A percentile compares a stretch with the other conserved stretches of the same genome.
These are phyloP conservation scores for Chlorella sp. DNA, from an alignment of 139 green algal genomes.

Conservation along the genomic window DNA sequence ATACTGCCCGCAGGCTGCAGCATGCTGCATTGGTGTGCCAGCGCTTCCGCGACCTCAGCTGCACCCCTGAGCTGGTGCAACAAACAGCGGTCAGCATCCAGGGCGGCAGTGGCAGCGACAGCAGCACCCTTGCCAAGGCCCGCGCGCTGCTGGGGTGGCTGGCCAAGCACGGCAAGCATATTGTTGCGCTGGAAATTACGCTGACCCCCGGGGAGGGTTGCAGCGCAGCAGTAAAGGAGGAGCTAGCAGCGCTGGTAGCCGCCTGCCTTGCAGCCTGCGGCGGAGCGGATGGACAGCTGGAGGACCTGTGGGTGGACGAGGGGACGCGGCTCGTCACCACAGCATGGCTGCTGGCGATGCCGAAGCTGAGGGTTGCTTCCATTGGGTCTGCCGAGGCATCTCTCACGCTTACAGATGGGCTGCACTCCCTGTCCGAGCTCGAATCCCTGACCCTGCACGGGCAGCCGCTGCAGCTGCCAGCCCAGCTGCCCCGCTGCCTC, in stretches of 20 bases:
- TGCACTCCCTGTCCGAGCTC: neutral
- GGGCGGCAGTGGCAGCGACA: no score
- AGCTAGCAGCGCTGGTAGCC: neutral
- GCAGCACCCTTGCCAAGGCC: no score
- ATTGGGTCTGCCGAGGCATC: neutral
- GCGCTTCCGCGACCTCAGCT: no score
- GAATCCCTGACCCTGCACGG: neutral
- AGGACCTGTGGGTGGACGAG: neutral
- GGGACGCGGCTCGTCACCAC: neutral
- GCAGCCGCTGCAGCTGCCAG: neutral
- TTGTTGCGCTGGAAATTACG: neutral
- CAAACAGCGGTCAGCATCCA: no score
- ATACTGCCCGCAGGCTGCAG: no score
- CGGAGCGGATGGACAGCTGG: neutral
- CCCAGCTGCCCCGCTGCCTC: neutral
- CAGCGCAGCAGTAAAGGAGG: neutral
- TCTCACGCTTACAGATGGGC: neutral
- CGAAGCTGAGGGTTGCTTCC: neutral
- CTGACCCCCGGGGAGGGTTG: neutral
- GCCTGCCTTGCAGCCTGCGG: neutral
- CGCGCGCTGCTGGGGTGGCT: neutral
- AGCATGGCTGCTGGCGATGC: neutral
- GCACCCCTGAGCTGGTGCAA: no score
- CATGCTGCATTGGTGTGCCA: no score
- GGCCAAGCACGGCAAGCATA: neutral